Evolutionary conservation across 2,329 filamentous ascomycete species (phyloP).

Genomic region (Fusarium algeriense): DNA sequence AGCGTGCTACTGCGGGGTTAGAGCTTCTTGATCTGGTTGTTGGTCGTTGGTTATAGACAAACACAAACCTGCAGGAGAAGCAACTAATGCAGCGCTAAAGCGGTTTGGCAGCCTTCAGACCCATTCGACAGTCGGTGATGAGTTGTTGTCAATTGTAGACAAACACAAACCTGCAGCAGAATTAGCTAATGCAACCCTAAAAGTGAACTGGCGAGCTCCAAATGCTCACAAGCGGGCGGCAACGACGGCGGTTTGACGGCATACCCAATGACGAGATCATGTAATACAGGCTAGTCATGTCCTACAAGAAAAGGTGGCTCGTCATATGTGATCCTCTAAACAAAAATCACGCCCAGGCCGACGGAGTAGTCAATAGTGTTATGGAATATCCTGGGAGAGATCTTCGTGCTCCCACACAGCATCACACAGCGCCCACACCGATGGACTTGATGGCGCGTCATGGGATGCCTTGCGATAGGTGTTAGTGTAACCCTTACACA

Average conservation of each 20-base stretch:
- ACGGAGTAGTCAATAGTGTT: no score
- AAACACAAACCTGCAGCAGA: not conserved
- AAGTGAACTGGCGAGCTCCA: not conserved
- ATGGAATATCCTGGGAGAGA: not conserved
- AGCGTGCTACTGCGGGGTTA: not conserved
- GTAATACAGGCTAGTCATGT: not conserved
- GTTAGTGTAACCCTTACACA: not conserved
- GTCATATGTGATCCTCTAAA: not conserved
- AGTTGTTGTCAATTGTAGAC: not conserved
- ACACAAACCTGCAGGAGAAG: not conserved
- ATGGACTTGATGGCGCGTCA: not conserved
- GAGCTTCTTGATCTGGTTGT: not conserved
- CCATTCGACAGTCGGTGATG: rapidly evolving
- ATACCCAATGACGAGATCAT: rapidly evolving
- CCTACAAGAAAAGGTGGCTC: rapidly evolving
- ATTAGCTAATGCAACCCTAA: not conserved
- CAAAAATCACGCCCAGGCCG: not conserved
- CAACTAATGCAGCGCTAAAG: not conserved
- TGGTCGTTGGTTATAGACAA: not conserved
- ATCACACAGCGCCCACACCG: no score
- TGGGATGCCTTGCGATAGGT: no score
- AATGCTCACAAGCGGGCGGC: rapidly evolving
- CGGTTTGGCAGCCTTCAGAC: not conserved
- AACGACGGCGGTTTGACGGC: not conserved
- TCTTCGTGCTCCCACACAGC: not conserved